Evolutionary conservation across 2,329 filamentous ascomycete species (phyloP), one percentile per base, ranked within the genome.

Genomic region (Botryotinia narcissicola): DNA sequence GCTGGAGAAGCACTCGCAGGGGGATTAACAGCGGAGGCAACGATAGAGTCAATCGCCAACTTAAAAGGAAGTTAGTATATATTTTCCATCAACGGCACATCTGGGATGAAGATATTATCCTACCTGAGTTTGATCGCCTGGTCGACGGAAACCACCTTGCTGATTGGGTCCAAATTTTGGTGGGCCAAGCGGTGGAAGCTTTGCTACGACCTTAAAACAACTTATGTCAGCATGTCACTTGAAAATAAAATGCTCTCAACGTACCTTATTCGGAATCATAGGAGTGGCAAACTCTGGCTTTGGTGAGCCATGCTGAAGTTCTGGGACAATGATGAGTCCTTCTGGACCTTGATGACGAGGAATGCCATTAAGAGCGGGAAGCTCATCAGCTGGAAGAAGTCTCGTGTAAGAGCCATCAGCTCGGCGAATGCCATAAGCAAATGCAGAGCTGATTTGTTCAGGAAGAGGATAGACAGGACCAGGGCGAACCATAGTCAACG

Each of bases 301-400:
- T 10, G 78, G 78, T 7, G 75, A 75, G 14, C 46, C 18, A 29
- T 76, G 73, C 3, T 76, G 74, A 18, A 78, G 75, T 12, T 64
- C 18, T 4, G 80, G 80, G 22, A 81, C 60, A 29, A 81, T 74
- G 14, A 81, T 81, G 14, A 81, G 59, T 9, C 79, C 79, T 59
- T 81, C 79, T n/a, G 78, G 72, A 7, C 78, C 77, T 71, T 78
- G 75, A 10, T 61, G 64, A 2, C 42, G 68, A 62, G 85, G 84
- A 9, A 80, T 76, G 48, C 86, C 78, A 5, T 72, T 57, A 1
- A 85, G 85, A 22, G 35, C 51, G 2, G 68, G 68, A 18, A 90
- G 80, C 81, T 84, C 82, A 75, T 90, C 88, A 0, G 86, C 88
- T 0, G 87, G 87, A 22, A 90, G 82, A 0, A 90, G 84, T 4